Percentiles rank a stretch among this genome's conserved stretches.
Conservation (phyloP, 2,329 filamentous ascomycete genomes). For the Neoascochyta sp. region DNA sequence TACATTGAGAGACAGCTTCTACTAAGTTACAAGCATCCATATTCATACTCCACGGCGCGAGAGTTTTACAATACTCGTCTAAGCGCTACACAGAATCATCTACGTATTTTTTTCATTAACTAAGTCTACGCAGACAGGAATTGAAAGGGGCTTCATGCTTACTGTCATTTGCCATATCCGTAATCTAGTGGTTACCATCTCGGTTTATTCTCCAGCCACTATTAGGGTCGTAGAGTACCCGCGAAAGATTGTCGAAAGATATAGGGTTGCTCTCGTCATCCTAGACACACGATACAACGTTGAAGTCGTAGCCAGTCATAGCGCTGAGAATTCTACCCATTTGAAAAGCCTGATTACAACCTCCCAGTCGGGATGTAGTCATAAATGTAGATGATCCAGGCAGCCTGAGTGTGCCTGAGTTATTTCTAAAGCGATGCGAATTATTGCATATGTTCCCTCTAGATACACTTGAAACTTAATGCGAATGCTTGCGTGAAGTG, state of each 20-base stretch:
- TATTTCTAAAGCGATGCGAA: too few relatives aligned
- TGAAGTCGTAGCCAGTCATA: constrained; percentile 15
- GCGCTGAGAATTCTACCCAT: too few relatives aligned
- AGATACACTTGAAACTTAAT: too few relatives aligned
- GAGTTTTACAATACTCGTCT: not conserved
- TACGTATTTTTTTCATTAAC: not conserved
- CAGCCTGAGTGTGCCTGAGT: too few relatives aligned
- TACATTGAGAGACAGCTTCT: constrained; percentile 1
- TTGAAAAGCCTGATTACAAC: too few relatives aligned
- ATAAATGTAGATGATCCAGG: too few relatives aligned
- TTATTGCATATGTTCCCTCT: too few relatives aligned
- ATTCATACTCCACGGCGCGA: not conserved
- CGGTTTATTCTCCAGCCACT: constrained; percentile 9
- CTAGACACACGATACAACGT: constrained; percentile 4
- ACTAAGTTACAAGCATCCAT: not conserved
- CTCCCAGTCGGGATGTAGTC: too few relatives aligned
- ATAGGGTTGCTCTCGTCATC: constrained; percentile 6
- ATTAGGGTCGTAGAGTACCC: constrained; percentile 8
- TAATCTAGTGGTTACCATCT: constrained; percentile 3
- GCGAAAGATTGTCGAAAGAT: constrained; percentile 4
- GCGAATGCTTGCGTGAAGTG: too few relatives aligned
- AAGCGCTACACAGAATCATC: not conserved
- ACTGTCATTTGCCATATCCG: not conserved
- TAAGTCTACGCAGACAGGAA: not conserved
- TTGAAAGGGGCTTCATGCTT: too few relatives aligned